Conservation (phyloP, 495 filamentous ascomycete species). For the Talaromyces liani region DNA sequence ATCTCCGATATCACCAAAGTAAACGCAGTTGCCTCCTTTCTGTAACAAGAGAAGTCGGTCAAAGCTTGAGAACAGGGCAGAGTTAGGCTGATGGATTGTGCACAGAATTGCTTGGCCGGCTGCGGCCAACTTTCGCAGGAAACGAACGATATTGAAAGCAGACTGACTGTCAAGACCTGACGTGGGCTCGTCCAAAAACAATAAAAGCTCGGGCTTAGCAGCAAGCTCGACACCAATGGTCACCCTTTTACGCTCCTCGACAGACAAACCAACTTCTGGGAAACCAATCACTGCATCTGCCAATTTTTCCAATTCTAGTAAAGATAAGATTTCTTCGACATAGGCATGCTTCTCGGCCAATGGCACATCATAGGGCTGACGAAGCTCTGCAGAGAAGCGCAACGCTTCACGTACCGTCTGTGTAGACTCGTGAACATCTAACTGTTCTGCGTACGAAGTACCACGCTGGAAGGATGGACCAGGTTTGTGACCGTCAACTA, state of each 20-base stretch:
- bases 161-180: slow-evolving; percentile 79
- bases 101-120: slow-evolving; percentile 84
- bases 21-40: slow-evolving; percentile 58
- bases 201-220: slow-evolving; percentile 74
- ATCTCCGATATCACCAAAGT: slow-evolving; percentile 60
- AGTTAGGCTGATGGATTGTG: slow-evolving; percentile 89
- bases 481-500: slow-evolving; percentile 69
- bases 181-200: slow-evolving; percentile 90
- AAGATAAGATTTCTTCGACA: slow-evolving; percentile 72
- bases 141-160: slow-evolving; percentile 88
- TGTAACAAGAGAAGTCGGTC: slow-evolving; percentile 60
- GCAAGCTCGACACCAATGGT: slow-evolving; percentile 88
- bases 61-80: slow-evolving; percentile 78
- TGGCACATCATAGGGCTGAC: slow-evolving; percentile 66
- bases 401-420: slow-evolving; percentile 83
- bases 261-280: slow-evolving; percentile 67
- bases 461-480: slow-evolving; percentile 70
- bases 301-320: slow-evolving; percentile 78
- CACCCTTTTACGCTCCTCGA: slow-evolving; percentile 83
- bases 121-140: slow-evolving; percentile 74
- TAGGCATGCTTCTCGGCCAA: slow-evolving; percentile 72
- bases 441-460: slow-evolving; percentile 76
- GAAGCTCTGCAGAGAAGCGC: slow-evolving; percentile 73
- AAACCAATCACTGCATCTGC: slow-evolving; percentile 81
- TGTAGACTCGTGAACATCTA: slow-evolving; percentile 72